Evolutionary conservation across 345 rosid genomes (phyloP).

Genomic region (Euphorbia peplus): DNA sequence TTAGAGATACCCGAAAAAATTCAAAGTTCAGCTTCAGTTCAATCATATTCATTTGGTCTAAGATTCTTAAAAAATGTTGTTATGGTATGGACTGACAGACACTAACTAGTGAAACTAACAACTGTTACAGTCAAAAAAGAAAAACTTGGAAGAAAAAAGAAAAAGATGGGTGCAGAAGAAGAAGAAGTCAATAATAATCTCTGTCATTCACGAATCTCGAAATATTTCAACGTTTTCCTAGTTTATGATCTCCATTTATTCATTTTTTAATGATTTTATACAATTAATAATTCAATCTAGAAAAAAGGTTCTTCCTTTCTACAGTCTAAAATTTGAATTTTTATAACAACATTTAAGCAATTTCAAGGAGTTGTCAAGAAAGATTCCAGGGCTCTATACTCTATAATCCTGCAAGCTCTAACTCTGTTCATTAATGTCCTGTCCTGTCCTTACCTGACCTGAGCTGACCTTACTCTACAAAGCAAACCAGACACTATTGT

Average conservation of each 20-base stretch:
- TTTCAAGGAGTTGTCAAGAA: not conserved
- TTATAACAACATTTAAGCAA: not conserved
- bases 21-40: too few species aligned
- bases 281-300: not conserved
- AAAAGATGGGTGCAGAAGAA: not conserved
- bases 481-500: not conserved
- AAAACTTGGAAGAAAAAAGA: not conserved
- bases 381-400: not conserved
- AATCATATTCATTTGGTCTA: too few species aligned
- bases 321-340: not conserved
- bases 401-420: not conserved
- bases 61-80: too few species aligned
- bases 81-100: too few species aligned
- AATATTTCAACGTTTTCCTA: constrained; percentile 20
- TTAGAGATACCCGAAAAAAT: too few species aligned
- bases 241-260: not conserved
- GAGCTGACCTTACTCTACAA: not conserved
- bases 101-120: too few species aligned
- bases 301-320: not conserved
- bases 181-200: constrained; percentile 57
- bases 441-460: not conserved
- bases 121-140: too few species aligned
- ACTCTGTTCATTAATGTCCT: constrained; percentile 5
- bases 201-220: constrained; percentile 56
- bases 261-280: not conserved